Evolutionary conservation across 1,139 yeast genomes (phyloP), one percentile per base, ranked within the genome.

Genomic region (Pneumocystis canis): DNA sequence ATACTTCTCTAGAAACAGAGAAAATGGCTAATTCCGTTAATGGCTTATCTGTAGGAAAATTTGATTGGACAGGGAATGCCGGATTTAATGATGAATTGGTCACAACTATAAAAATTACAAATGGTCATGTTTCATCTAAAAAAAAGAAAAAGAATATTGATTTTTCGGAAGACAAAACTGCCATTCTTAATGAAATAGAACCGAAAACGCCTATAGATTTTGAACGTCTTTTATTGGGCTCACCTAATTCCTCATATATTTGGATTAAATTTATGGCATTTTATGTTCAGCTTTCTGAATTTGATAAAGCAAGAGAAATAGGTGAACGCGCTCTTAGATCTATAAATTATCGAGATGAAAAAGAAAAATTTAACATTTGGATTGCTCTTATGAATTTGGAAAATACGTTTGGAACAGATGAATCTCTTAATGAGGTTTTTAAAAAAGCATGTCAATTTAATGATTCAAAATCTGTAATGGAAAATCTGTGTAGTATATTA

Each of bases 221-320:
- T 71, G 99, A 92, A 75, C 83, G 98, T 70, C 77, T 92, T 68
- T 79, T 92, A 63, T 81, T 92, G 65, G 95, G 97, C 71, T 86
- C 87, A 71, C 97, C 98, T 63, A 87, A 89, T 76, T 88, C 96
- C 2, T 90, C 98, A 1, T 82, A 90, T 61, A 76, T 89, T 68
- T 92, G 98, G 98, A 90, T 92, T 89, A 89, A 90, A 75, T 92
- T 87, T 75, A 92, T 94, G 97, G 92, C 97, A 2, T 92, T 90
- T 86, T 96, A 89, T 75, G 80, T 92, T 68, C 96, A 90, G 74
- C 79, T 92, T 68, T 87, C 96, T 77, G 98, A 92, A 73, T 78
- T 89, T 65, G 97, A 90, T 63, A 89, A 87, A 75, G 97, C 97
- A 14, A 83, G 98, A 70, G 96, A 88, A 73, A 83, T 92, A 69